These are phyloP conservation scores for Geotrichum phurueaensis DNA, from an alignment of 1,139 yeast species.

Conservation along the genomic window DNA sequence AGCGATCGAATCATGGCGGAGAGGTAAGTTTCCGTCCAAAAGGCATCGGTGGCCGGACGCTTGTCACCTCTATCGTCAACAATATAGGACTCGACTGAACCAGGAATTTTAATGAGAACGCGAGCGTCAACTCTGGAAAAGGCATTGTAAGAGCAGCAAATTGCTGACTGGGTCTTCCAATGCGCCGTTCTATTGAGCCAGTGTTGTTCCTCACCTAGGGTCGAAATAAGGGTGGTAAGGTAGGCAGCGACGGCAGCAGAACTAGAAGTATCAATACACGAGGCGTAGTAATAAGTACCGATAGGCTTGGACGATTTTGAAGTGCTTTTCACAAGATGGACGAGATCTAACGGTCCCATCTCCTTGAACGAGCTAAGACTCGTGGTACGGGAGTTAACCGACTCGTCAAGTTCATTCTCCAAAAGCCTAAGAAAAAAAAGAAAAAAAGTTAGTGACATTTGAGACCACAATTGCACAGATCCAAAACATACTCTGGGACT, in stretches of 20 bases:
- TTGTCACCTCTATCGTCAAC: slow-evolving; percentile 50
- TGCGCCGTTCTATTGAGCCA: slow-evolving; percentile 71
- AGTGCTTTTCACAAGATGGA: slow-evolving; percentile 50
- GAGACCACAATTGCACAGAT: background rate
- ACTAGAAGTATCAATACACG: slow-evolving; percentile 58
- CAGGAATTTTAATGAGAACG: slow-evolving; percentile 63
- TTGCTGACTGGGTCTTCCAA: slow-evolving; percentile 72
- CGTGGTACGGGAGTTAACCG: slow-evolving; percentile 45
- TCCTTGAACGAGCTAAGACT: slow-evolving; percentile 45
- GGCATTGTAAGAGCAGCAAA: slow-evolving; percentile 61
- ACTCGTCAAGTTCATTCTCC: slow-evolving; percentile 47
- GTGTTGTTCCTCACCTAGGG: slow-evolving; percentile 54
- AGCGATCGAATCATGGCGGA: slow-evolving; percentile 68
- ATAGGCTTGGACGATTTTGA: slow-evolving; percentile 43
- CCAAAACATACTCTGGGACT: slow-evolving; percentile 33
- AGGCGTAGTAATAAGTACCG: slow-evolving; percentile 63
- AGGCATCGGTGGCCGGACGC: slow-evolving; percentile 33
- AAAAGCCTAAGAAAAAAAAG: slow-evolving; percentile 35
- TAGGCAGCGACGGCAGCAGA: slow-evolving; percentile 63
- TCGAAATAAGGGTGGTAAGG: slow-evolving; percentile 62
- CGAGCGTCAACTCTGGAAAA: slow-evolving; percentile 65
- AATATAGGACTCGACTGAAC: slow-evolving; percentile 73
- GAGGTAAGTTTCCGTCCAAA: slow-evolving; percentile 80
- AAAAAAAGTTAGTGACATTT: background rate
- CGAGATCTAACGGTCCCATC: slow-evolving; percentile 87